Base-by-base conservation (phyloP, 1,284 basidiomycete genomes). In the Ganoderma boninense region DNA sequence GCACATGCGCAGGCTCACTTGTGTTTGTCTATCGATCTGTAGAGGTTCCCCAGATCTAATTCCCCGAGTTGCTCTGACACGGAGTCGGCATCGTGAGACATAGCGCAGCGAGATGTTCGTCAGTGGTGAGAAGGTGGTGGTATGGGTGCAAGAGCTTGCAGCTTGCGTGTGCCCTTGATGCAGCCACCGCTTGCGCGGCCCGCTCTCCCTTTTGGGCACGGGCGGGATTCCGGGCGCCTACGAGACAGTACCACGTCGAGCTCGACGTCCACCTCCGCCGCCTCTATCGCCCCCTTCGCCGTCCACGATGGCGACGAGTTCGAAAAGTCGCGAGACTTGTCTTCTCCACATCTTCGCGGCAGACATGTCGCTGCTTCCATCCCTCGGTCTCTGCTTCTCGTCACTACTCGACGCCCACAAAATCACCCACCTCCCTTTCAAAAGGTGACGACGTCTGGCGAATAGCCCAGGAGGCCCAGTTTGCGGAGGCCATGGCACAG, bases 1-100 rank as follows among this genome's bases (percentile, higher is more conserved):
- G 66, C 44, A 71, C 64, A 67, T 60, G 67, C 42, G 61, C 57
- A 63, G n/a, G 77, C 89, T 87, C 81, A 94, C 90, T 90, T 92
- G 83, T 91, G 86, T 80, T 84, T 88, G 77, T 94, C 91, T 69
- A 94, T 90, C 62, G 88, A 85, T 26, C 81, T 77, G 76, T 86
- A 94, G 3, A 94, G 78, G 77, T 89, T 93, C 14, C 87, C 83
- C 7, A 84, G 76, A 52, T 91, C 89, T 59, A 82, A 76, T 2
- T 85, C 81, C 8, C 73, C 67, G 2, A 76, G 70, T 43, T 72
- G 64, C 11, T 71, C 70, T 13, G 73, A 59, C 4, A 76, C 70
- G 16, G 74, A 75, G 61, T 75, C 72, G 13, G 74, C 68, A 29
- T 74, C 68, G 64, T 68, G 68, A 38, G 66, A 70, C 66, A 63